Conservation (phyloP, 768 basidiomycete species). For the Cystobasidium ongulense region DNA sequence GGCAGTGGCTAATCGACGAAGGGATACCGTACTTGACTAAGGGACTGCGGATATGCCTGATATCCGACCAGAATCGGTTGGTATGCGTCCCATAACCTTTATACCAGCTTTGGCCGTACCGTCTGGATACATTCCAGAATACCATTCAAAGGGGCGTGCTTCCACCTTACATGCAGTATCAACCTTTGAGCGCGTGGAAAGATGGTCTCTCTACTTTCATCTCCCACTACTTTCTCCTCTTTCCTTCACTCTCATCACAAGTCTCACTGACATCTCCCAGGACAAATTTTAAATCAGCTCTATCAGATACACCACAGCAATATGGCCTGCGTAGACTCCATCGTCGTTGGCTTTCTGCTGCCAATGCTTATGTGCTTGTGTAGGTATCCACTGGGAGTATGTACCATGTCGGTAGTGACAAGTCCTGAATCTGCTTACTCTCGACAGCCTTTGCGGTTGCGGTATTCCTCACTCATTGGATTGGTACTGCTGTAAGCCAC, state of each 20-base stretch:
- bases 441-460: not conserved
- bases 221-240: not conserved
- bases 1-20: too few species aligned
- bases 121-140: too few species aligned
- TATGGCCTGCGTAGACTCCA: constrained; percentile 2
- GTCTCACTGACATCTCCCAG: not conserved
- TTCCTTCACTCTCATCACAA: not conserved
- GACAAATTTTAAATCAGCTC: not conserved
- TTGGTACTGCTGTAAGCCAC: constrained; percentile 20
- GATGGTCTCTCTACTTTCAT: too few species aligned
- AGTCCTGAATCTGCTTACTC: not conserved
- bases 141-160: too few species aligned
- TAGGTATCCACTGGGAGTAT: not conserved
- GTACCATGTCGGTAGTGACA: not conserved
- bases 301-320: not conserved
- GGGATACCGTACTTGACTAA: too few species aligned
- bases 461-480: not conserved
- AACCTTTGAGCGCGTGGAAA: not conserved
- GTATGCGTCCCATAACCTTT: too few species aligned
- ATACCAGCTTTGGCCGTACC: too few species aligned
- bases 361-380: constrained; percentile 19
- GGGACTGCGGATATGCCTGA: too few species aligned
- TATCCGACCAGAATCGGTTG: too few species aligned
- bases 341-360: constrained; percentile 19
- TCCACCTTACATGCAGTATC: not conserved